These are phyloP conservation scores for Zygoascus biomembranicola DNA, from an alignment of 805 yeast genomes.

Conservation along the genomic window DNA sequence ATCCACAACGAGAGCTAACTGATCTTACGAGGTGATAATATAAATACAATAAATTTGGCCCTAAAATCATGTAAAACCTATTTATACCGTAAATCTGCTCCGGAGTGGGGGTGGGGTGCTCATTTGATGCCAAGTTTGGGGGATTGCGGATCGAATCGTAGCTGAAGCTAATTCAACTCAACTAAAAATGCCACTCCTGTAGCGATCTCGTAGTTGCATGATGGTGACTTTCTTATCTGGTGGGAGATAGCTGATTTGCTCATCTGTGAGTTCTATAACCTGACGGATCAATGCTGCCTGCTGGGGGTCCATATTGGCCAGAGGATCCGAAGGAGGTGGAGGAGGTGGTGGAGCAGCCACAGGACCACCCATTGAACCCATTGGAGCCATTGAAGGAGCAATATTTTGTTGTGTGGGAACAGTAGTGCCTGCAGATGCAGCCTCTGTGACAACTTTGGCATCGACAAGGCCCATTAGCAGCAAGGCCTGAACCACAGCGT, in stretches of 20 bases:
- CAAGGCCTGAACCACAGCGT: conserved; percentile 67
- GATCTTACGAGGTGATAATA: too few species aligned
- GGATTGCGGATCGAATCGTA: too few species aligned
- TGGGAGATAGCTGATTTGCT: conserved; percentile 40
- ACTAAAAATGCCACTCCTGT: conserved; percentile 12
- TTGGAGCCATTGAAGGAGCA: neutral
- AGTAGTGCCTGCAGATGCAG: conserved; percentile 8
- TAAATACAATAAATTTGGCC: too few species aligned
- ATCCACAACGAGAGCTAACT: too few species aligned
- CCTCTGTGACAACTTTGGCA: conserved; percentile 21
- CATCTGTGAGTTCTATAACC: conserved; percentile 41
- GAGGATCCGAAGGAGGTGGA: conserved; percentile 5
- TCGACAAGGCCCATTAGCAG: conserved; percentile 33
- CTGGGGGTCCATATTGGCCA: conserved; percentile 26
- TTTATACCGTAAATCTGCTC: too few species aligned
- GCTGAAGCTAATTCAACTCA: too few species aligned
- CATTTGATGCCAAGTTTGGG: too few species aligned
- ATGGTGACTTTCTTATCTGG: conserved; percentile 37
- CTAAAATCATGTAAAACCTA: too few species aligned
- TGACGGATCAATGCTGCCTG: conserved; percentile 42
- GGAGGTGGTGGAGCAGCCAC: conserved; percentile 9
- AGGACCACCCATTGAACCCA: neutral
- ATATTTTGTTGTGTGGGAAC: neutral
- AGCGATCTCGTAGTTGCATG: conserved; percentile 18
- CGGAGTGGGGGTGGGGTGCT: too few species aligned